phyloP scores from a whole-genome alignment of 805 yeast species.

The Candida morakotiae region DNA sequence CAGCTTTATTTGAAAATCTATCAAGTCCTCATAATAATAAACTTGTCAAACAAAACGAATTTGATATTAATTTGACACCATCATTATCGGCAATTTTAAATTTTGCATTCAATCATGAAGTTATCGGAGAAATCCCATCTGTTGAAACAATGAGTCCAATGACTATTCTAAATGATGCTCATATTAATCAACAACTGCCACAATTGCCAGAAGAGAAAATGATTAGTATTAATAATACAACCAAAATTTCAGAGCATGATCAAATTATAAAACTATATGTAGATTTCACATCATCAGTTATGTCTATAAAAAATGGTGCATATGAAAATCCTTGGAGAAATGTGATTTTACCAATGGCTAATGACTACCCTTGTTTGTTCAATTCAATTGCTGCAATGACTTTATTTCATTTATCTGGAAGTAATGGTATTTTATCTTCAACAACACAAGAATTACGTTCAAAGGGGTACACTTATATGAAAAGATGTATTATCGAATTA shows the following conservation, averaged over 20 bases:
- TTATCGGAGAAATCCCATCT: conserved; percentile 2
- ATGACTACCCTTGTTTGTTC: conserved; percentile 51
- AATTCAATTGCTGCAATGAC: conserved; percentile 68
- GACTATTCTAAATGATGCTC: conserved; percentile 12
- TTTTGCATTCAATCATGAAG: conserved; percentile 11
- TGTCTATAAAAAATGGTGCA: conserved; percentile 63
- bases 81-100: conserved; percentile 35
- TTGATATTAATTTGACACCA: conserved; percentile 29
- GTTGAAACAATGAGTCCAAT: conserved; percentile 21
- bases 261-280: conserved; percentile 33
- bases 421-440: conserved; percentile 26
- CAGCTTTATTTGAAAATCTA: background rate
- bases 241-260: conserved; percentile 28
- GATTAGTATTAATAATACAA: conserved; percentile 10
- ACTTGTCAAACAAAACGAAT: background rate
- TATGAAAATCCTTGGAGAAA: conserved; percentile 68
- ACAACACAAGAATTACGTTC: conserved; percentile 43
- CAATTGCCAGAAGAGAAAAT: conserved; percentile 7
- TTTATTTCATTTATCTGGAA: conserved; percentile 48
- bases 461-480: conserved; percentile 56
- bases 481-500: conserved; percentile 52
- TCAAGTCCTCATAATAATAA: background rate
- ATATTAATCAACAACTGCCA: background rate
- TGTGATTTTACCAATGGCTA: conserved; percentile 52
- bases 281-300: conserved; percentile 38